Base-by-base conservation (phyloP, 805 yeast species). In the Sungouiozyma intestinalis region DNA sequence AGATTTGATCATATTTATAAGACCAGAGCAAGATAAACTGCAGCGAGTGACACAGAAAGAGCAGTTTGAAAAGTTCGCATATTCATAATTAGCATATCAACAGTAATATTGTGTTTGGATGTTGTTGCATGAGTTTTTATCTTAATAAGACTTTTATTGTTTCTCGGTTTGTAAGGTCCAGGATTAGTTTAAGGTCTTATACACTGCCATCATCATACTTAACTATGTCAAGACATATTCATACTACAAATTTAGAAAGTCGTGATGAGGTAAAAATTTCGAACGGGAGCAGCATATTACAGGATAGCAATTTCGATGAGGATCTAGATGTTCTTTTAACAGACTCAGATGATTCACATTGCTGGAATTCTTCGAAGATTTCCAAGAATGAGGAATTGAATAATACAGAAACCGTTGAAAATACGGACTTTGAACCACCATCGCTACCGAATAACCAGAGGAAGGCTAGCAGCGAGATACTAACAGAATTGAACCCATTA, bases 311-410 rank as follows among this genome's bases (percentile, higher is more conserved):
- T 19, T 38, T 38, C 16, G 35, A 44, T 35, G 51, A 48, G 27
- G 55, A 51, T 11, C 39, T 54, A 34, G 47, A 47, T 21, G 49
- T 44, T 9, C 45, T 54, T 13, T 39, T 52, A 14, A 51, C 58
- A 13, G 58, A 53, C 37, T 48, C 54, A 4, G 59, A 50, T 36
- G 59, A 53, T 15, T 55, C 29, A 6, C 6, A 24, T 11, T 24
- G 29, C 11, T 55, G 57, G 52, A 50, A 24, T 7, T 24, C 29
- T 24, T 24, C 29, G 6, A 24, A 24, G 29, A 24, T 24, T 24
- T 24, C 11, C 9, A 24, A 24, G 11, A 11, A 24, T 11, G 29
- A 24, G 11, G 11, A 24, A 7, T 24, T n/a, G n/a, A n/a, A n/a
- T n/a, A n/a, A n/a, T n/a, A n/a, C n/a, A n/a, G n/a, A n/a, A n/a